A percentile compares a stretch with the other conserved stretches of the same genome.
Evolutionary conservation across 176 grass and related monocot species (phyloP).

Genomic region (Avena atlantica): DNA sequence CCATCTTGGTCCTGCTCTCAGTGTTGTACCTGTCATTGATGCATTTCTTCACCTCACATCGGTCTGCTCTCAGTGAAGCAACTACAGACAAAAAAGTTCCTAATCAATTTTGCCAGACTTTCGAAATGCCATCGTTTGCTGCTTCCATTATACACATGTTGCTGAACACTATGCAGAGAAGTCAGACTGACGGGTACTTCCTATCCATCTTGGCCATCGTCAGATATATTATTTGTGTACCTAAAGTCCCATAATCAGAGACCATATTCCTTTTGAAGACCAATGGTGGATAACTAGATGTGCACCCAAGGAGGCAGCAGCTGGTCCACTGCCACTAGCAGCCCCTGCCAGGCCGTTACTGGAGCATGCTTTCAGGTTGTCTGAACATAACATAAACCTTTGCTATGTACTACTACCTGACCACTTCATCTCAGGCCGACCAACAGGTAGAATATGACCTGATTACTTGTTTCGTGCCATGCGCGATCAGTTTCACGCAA

Average conservation of each 20-base stretch:
- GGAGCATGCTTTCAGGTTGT: not conserved
- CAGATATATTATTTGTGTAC: not conserved
- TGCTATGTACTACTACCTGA: not conserved
- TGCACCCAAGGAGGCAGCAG: constrained; percentile 26
- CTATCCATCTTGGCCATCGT: not conserved
- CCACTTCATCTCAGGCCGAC: not conserved
- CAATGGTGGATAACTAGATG: constrained; percentile 26
- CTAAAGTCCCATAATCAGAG: constrained; percentile 15
- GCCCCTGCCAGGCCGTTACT: not conserved
- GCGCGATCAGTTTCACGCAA: not conserved
- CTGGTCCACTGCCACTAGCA: constrained; percentile 4
- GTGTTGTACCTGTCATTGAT: not conserved
- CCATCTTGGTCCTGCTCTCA: not conserved
- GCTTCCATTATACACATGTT: not conserved
- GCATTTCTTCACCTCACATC: not conserved
- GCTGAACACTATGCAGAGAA: not conserved
- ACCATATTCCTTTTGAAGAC: constrained; percentile 20
- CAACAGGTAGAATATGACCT: not conserved
- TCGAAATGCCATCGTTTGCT: not conserved
- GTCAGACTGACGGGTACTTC: not conserved
- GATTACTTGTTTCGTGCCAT: not conserved
- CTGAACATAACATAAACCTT: not conserved
- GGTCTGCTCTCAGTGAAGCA: not conserved
- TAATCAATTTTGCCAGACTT: constrained; percentile 6
- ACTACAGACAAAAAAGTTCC: not conserved